phyloP scores from a whole-genome alignment of 768 basidiomycete genomes.

The Gloeostereum incarnatum region DNA sequence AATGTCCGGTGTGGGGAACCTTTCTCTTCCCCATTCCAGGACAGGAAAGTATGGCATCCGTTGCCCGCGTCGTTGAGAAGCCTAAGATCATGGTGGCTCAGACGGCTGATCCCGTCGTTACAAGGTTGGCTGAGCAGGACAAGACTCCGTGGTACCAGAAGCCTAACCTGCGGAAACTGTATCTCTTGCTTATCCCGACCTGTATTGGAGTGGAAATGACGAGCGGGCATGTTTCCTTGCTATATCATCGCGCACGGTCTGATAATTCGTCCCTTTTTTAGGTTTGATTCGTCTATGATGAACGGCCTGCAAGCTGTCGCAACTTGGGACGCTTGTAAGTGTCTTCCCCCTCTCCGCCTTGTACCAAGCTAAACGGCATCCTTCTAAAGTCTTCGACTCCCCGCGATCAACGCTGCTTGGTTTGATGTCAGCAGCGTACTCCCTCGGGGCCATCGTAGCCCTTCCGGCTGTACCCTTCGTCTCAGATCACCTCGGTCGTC shows the following conservation, averaged over 20 bases:
- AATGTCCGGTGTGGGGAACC: too few relatives aligned
- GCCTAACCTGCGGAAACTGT: conserved; percentile 45
- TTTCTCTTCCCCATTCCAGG: too few relatives aligned
- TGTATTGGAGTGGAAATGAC: conserved; percentile 59
- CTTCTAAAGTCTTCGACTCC: conserved; percentile 35
- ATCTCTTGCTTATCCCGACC: conserved; percentile 49
- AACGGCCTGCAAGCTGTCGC: conserved; percentile 52
- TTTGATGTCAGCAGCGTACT: conserved; percentile 50
- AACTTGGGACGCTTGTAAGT: conserved; percentile 43
- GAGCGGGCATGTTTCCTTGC: conserved; percentile 30
- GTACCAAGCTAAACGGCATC: neutral
- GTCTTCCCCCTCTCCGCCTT: neutral
- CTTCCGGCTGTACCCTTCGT: conserved; percentile 44
- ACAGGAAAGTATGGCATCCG: too few relatives aligned
- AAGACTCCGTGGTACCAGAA: conserved; percentile 53
- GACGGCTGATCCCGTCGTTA: conserved; percentile 23
- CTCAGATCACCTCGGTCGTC: conserved; percentile 41
- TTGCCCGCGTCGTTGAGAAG: too few relatives aligned
- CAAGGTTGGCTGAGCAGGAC: conserved; percentile 37
- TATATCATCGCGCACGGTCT: conserved; percentile 2
- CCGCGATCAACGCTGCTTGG: conserved; percentile 48
- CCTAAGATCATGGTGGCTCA: neutral
- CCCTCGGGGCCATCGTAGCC: conserved; percentile 46
- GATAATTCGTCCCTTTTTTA: conserved; percentile 10
- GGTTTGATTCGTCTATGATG: conserved; percentile 54